Base-by-base conservation (phyloP, 345 rosid species). In the Lumnitzera racemosa region DNA sequence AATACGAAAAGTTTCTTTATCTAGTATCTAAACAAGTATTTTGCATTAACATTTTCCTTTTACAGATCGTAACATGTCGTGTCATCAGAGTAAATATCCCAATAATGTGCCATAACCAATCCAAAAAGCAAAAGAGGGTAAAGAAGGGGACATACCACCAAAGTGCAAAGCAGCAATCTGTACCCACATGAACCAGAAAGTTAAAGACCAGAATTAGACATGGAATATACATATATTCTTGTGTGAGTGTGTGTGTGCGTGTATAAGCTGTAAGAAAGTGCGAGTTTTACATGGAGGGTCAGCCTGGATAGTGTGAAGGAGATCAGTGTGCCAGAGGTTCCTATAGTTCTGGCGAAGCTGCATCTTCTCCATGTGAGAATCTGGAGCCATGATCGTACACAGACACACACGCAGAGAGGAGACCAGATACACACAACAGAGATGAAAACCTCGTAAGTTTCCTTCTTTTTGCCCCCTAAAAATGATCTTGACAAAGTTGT, bases 321-420 rank as follows among this genome's bases (percentile, higher is more conserved):
- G 79, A 65, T 69, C 56, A 31, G 80, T 56, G 68, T 81, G 83
- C 86, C 86, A 81, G 15, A 74, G 12, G 53, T 81, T 81, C 47
- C 61, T 46, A 64, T 74, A 81, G 16, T 11, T 54, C 76, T 72
- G 75, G 10, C 85, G 80, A 55, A 43, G 47, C 71, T 65, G 67
- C 82, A 81, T 71, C 59, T 58, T 62, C 53, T 69, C 67, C 46
- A 70, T 43, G 0, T 56, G 49, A 24, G 49, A 47, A 27, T 63
- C 41, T 15, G 55, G 24, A 20, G 55, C 63, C 63, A 60, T 60
- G 43, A 9, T 36, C 43, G 1, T 9, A 36, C 43, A 6, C 36
- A 29, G 5, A 6, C 36, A 3, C 7, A 6, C 36, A 6, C 36
- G 36, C 43, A 4, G 43, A 36, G 10, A 9, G 10, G 11, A 4